phyloP scores from a whole-genome alignment of 495 filamentous ascomycete species.

The Penicillium canescens region DNA sequence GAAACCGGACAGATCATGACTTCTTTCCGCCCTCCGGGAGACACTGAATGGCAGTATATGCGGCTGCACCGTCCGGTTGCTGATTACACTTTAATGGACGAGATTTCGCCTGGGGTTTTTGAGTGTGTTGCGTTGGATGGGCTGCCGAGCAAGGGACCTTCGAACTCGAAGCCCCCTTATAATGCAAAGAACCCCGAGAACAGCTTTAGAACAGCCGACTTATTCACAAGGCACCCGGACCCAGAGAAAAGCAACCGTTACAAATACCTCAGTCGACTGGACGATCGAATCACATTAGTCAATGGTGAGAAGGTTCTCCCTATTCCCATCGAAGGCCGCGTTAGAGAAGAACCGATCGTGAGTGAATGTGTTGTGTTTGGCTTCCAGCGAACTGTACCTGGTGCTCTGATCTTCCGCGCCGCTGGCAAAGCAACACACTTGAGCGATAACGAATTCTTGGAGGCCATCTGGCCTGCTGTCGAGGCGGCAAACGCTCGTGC shows the following conservation, averaged over 20 bases:
- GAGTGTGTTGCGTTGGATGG: constrained; percentile 60
- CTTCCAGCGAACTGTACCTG: constrained; percentile 35
- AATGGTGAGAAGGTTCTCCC: constrained; percentile 73
- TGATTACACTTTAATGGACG: constrained; percentile 52
- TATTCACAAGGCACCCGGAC: constrained; percentile 53
- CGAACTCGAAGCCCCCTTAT: constrained; percentile 59
- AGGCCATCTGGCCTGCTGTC: constrained; percentile 53
- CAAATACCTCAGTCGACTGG: constrained; percentile 59
- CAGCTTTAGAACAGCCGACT: constrained; percentile 37
- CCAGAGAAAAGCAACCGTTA: constrained; percentile 53
- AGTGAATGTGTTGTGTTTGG: constrained; percentile 44
- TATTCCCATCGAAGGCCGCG: constrained; percentile 56
- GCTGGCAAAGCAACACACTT: constrained; percentile 32
- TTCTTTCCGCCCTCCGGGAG: constrained; percentile 43
- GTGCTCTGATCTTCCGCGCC: constrained; percentile 49
- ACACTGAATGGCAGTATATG: constrained; percentile 70
- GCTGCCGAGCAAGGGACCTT: constrained; percentile 65
- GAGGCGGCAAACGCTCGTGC: constrained; percentile 46
- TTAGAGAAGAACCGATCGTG: constrained; percentile 35
- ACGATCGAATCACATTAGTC: constrained; percentile 60
- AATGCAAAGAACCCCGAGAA: constrained; percentile 50
- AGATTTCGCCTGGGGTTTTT: constrained; percentile 49
- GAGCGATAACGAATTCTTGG: constrained; percentile 46
- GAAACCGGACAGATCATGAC: constrained; percentile 61
- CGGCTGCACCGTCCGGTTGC: constrained; percentile 39